Evolutionary conservation across 225 moss, liverwort and hornwort species (phyloP).

Genomic region (Pseudoscleropodium purum): DNA sequence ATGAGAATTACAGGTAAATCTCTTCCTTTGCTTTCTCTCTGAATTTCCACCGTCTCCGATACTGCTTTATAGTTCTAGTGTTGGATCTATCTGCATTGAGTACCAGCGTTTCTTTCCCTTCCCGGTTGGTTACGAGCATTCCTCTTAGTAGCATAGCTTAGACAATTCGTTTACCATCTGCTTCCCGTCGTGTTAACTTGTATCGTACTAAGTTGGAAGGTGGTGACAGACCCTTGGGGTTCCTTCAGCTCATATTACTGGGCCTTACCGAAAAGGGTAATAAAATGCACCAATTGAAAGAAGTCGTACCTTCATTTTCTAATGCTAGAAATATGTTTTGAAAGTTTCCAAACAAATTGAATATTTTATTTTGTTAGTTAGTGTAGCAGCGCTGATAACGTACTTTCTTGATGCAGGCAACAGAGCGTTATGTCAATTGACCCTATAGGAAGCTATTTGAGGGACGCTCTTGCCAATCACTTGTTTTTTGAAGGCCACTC

Average conservation of each 20-base stretch:
- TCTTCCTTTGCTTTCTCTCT: not conserved
- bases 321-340: not conserved
- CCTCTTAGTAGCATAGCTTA: not conserved
- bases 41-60: not conserved
- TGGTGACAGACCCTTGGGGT: not conserved
- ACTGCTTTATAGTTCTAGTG: not conserved
- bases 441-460: slow-evolving; percentile 39
- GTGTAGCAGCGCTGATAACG: not conserved
- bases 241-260: not conserved
- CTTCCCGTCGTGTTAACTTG: not conserved
- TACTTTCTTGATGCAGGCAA: slow-evolving; percentile 25
- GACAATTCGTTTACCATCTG: not conserved
- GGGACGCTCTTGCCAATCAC: slow-evolving; percentile 44
- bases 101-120: not conserved
- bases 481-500: slow-evolving; percentile 42
- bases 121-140: not conserved
- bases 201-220: not conserved
- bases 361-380: not conserved
- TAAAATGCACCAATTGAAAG: not conserved
- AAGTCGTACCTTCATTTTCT: not conserved
- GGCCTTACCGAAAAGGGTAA: not conserved
- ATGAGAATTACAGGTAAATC: slow-evolving; percentile 47
- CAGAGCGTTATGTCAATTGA: slow-evolving; percentile 42
- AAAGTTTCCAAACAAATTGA: not conserved
- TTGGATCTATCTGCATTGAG: not conserved